These are phyloP conservation scores for Epichloe gansuensis DNA, from an alignment of 2,329 filamentous ascomycete genomes.

Conservation along the genomic window DNA sequence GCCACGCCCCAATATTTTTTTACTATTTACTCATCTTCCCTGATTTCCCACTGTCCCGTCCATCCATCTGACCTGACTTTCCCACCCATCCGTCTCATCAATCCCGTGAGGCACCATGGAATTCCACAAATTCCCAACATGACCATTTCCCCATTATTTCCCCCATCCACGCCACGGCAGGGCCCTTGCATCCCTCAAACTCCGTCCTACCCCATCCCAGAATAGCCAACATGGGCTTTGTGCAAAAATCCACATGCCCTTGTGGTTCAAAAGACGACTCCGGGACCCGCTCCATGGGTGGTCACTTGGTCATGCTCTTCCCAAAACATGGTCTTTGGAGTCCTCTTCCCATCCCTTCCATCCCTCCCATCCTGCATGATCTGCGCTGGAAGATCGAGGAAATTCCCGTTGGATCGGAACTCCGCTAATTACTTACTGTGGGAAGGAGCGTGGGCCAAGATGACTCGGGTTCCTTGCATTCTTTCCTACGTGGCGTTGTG, in stretches of 20 bases:
- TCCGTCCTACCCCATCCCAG: too few species aligned
- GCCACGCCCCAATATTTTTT: too few species aligned
- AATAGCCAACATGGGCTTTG: neutral
- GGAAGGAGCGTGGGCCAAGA: neutral
- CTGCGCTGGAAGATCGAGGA: constrained; percentile 15
- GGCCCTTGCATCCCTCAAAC: too few species aligned
- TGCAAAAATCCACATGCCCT: too few species aligned
- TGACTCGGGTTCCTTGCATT: neutral
- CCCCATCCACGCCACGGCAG: too few species aligned
- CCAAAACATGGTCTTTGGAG: too few species aligned
- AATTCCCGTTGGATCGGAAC: constrained; percentile 16
- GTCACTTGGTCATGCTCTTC: neutral
- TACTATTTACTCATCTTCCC: too few species aligned
- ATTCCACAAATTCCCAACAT: neutral
- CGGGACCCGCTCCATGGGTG: neutral
- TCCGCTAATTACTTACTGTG: constrained; percentile 1
- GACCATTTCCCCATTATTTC: neutral
- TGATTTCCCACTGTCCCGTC: too few species aligned
- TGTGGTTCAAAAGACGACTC: too few species aligned
- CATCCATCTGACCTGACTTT: too few species aligned
- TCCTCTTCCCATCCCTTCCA: too few species aligned
- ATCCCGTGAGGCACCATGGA: neutral
- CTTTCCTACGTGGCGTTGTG: neutral
- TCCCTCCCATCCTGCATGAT: constrained; percentile 14
- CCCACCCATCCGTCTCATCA: neutral